Evolutionary conservation across 75 land plant genomes (phyloP).

Genomic region (Pseudotsuga menziesii): DNA sequence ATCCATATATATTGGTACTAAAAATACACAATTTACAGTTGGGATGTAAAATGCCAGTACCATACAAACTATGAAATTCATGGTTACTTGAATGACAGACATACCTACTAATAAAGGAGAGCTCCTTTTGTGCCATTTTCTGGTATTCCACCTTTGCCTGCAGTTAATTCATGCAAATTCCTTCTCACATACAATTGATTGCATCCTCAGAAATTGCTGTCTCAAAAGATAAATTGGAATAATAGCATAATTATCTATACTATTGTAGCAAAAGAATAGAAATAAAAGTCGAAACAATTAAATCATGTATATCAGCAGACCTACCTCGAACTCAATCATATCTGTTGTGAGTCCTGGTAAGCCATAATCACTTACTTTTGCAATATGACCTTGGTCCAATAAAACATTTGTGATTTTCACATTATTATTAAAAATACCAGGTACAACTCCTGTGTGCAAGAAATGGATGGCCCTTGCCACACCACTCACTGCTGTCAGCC

Average conservation of each 20-base stretch:
- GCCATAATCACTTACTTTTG: constrained; percentile 79
- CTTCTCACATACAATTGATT: not conserved
- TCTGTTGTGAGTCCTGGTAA: constrained; percentile 35
- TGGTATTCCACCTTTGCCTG: constrained; percentile 8
- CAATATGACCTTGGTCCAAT: constrained; percentile 68
- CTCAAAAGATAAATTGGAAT: not conserved
- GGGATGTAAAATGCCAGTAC: not conserved
- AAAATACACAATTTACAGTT: not conserved
- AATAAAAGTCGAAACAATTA: not conserved
- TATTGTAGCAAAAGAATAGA: not conserved
- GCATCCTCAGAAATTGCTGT: not conserved
- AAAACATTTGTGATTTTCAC: constrained; percentile 67
- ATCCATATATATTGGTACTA: not conserved
- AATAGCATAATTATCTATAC: not conserved
- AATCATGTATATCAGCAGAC: not conserved
- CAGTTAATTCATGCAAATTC: not conserved
- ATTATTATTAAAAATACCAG: constrained; percentile 71
- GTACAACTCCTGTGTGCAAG: constrained; percentile 70
- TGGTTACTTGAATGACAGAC: not conserved
- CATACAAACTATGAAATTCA: not conserved
- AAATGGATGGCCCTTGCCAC: constrained; percentile 81
- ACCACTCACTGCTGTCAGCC: constrained; percentile 69
- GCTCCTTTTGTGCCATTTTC: constrained; percentile 1
- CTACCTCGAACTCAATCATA: constrained; percentile 37
- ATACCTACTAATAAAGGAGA: constrained; percentile 3